Base-by-base conservation (phyloP, 2,329 filamentous ascomycete genomes). In the Botrytis pseudocinerea region DNA sequence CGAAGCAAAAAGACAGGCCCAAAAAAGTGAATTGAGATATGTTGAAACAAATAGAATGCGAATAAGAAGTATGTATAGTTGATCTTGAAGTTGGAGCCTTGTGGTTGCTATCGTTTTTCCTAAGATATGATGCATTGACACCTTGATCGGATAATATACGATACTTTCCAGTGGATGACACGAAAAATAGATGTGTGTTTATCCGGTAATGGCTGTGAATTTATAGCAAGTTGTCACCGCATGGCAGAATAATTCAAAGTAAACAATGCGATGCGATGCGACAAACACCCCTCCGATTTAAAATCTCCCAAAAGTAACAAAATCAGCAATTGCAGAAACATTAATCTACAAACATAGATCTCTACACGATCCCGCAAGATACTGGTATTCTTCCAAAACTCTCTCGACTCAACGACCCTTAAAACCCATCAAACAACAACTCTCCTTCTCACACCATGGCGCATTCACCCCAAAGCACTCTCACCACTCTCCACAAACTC, bases 401-500 rank as follows among this genome's bases (percentile, higher is more conserved):
- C 2, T 16, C 18, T 18, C 32, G 8, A 8, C 44, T 42, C 8
- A n/a, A 70, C 40, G 9, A 48, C 22, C 22, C 44, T 38, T 5
- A 51, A 38, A 14, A 14, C 1, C 25, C 20, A 18, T 22, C 22
- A 51, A 35, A 51, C 59, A 66, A 42, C n/a, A 20, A 18, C 10
- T 9, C 20, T 22, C 32, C 32, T 32, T 3, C 40, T 48, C 44
- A 18, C 74, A 72, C 68, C n/a, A 78, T 78, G 78, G 76, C 75
- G 25, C 73, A 75, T 65, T 75, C 76, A 28, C 74, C 76, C 28
- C 75, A 76, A 54, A 79, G 86, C 46, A 84, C 86, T 32, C 81
- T 90, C 22, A 80, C 82, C 51, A 80, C 84, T 25, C 82, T 93
- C 61, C 81, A 84, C 60, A 83, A 87, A 65, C 84, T 93, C 2